phyloP scores from a whole-genome alignment of 805 yeast species.

The Blastobotrys chiropterorum region DNA sequence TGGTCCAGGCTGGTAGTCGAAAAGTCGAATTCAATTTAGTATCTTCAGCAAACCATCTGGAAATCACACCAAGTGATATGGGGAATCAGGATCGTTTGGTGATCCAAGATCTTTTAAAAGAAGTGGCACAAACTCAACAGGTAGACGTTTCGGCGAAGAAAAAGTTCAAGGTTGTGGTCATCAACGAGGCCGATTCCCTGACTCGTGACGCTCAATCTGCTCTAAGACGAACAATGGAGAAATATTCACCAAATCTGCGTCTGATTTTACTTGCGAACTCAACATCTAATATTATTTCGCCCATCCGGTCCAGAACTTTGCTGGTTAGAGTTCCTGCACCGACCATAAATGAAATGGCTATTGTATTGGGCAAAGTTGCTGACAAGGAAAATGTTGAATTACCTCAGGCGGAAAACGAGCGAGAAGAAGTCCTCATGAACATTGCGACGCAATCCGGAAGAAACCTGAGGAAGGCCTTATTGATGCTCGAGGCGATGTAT shows the following conservation, averaged over 20 bases:
- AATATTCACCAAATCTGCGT: constrained; percentile 81
- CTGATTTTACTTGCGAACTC: constrained; percentile 80
- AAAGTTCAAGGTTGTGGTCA: constrained; percentile 47
- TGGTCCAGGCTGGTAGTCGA: constrained; percentile 64
- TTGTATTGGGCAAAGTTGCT: constrained; percentile 51
- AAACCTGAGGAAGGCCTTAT: constrained; percentile 70
- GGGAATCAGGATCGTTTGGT: constrained; percentile 94
- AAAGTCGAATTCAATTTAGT: constrained; percentile 88
- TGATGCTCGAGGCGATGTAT: constrained; percentile 73
- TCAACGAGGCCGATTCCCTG: constrained; percentile 85
- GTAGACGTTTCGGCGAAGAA: constrained; percentile 63
- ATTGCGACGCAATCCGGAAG: constrained; percentile 56
- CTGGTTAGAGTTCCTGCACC: constrained; percentile 89
- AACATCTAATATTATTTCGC: constrained; percentile 86
- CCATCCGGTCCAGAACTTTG: constrained; percentile 88
- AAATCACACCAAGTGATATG: constrained; percentile 94
- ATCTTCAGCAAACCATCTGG: constrained; percentile 86
- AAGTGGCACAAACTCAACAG: constrained; percentile 91
- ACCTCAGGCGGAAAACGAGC: constrained; percentile 37
- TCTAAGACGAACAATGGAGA: constrained; percentile 91
- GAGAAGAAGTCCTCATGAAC: constrained; percentile 38
- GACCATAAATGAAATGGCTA: constrained; percentile 46
- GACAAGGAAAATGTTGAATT: constrained; percentile 46
- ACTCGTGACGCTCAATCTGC: constrained; percentile 96
- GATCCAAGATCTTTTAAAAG: constrained; percentile 88